Evolutionary conservation across 164 flowering plant genomes (phyloP).

Genomic region (Nymphaea colorata): DNA sequence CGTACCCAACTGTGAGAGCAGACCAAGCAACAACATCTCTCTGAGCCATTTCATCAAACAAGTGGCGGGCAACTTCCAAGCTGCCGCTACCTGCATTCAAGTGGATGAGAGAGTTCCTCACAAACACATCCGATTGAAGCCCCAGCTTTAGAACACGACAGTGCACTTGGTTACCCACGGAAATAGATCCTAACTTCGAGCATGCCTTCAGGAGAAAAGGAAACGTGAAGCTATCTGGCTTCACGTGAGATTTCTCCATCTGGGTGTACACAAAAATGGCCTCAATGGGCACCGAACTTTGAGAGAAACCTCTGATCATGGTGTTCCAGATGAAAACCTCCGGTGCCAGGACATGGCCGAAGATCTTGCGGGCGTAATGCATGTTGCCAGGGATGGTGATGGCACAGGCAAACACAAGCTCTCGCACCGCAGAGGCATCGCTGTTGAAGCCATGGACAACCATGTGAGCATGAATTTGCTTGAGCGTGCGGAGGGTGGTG

Average conservation of each 20-base stretch:
- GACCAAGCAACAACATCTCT: conserved; percentile 67
- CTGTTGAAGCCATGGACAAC: conserved; percentile 48
- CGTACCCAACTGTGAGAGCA: conserved; percentile 62
- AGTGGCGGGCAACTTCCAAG: conserved; percentile 11
- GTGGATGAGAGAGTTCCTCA: conserved; percentile 4
- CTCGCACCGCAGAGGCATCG: conserved; percentile 31
- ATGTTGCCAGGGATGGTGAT: conserved; percentile 29
- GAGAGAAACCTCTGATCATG: conserved; percentile 59
- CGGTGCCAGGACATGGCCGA: conserved; percentile 45
- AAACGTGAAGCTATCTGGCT: no score
- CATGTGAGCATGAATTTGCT: conserved; percentile 54
- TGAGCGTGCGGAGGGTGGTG: conserved; percentile 30
- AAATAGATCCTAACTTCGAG: conserved; percentile 16
- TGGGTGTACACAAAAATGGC: conserved; percentile 6
- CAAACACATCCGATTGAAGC: conserved; percentile 34
- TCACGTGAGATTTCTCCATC: no score
- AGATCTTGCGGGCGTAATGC: conserved; percentile 51
- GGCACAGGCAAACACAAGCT: conserved; percentile 40
- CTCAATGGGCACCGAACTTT: conserved; percentile 30
- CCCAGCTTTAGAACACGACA: conserved; percentile 22
- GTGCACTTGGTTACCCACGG: conserved; percentile 22
- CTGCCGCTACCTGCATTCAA: no score
- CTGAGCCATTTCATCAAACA: conserved; percentile 41
- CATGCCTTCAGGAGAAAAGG: no score
- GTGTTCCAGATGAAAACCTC: conserved; percentile 73